Base-by-base conservation (phyloP, 73 alveolate genomes). In the Uronychia binucleata region DNA sequence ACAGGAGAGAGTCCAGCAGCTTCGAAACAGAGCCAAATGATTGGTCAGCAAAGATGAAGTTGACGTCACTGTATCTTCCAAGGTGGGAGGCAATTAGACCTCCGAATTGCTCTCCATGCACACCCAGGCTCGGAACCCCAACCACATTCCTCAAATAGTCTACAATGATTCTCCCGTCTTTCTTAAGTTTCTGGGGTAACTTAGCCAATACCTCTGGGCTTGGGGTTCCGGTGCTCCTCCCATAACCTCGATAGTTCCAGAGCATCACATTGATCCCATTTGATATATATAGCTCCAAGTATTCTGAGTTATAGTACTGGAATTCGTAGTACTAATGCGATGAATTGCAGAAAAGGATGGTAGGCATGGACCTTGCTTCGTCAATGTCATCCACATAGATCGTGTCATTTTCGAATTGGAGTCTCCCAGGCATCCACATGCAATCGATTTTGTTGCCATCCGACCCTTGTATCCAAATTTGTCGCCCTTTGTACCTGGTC, bases 1-100 rank as follows among this genome's bases (percentile, higher is more conserved):
- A 90, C 80, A 81, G 88, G 26, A 78, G 11, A 74, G 78, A 57
- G 27, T 82, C 31, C 19, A 88, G 91, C 11, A 88, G 75, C 35
- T 78, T 67, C 0, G 30, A 35, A 27, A 91, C 5, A 58, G 90
- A 77, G 14, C 88, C 86, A 77, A 88, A 79, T 58, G 86, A 31
- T 57, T 74, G 34, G 57, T 79, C 86, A 8, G 86, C 86, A 35
- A 79, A 81, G 0, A 81, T 33, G 31, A 81, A 81, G 28, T 81
- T 78, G 19, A 81, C 88, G n/a, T 81, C 58, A 19, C 46, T 28
- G n/a, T 8, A 25, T 60, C 88, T 81, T 28, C 80, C 88, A 1
- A 81, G 11, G 33, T 81, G 35, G 25, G 80, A 57, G 26, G 88
- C 88, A 1, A 81, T 75, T 1, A 75, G 26, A 13, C 88, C 88